Base-by-base conservation (phyloP, 2,329 filamentous ascomycete genomes). In the Pseudocercospora pini-densiflorae region DNA sequence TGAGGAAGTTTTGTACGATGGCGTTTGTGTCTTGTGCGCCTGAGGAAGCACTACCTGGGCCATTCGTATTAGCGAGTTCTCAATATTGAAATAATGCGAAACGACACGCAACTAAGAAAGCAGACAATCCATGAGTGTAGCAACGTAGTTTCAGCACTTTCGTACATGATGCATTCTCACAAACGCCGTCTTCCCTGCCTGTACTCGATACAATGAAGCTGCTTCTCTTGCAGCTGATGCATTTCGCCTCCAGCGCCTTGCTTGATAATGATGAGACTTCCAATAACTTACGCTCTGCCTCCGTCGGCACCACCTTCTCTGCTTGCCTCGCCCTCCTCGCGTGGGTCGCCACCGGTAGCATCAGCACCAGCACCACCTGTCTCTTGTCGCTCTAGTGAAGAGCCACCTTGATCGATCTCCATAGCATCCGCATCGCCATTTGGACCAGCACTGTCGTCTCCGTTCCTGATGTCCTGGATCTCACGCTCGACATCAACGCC, bases 221-320 rank as follows among this genome's bases (percentile, higher is more conserved):
- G 33, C 4, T 27, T 58, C 33, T 57, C 5, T 12, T 40, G 55
- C 55, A 43, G 31, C 55, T 54, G 61, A 60, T 60, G 60, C 40
- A 51, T 14, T 43, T 57, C 55, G 24, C 49, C 66, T 19, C 51
- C 49, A 49, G 58, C 67, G 60, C 60, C 64, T 54, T 43, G 61
- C 61, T 43, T 31, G 61, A 36, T 36, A 45, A 57, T 55, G 36
- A 47, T 29, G 57, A 51, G 21, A 53, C 43, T 63, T 53, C 36
- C 33, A 45, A 55, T 31, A 60, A 99, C 96, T 94, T 98, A 99
- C 95, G 94, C 95, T 97, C 95, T 89, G 83, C 92, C 96, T 77
- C 96, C 95, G 82, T 98, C 95, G 74, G 93, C 93, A 78, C 96
- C 95, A 67, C 94, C 95, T 81, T 97, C 93, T 82, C 96, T 87